phyloP scores from a whole-genome alignment of 2,329 filamentous ascomycete genomes.

The Sporothrix globosa region DNA sequence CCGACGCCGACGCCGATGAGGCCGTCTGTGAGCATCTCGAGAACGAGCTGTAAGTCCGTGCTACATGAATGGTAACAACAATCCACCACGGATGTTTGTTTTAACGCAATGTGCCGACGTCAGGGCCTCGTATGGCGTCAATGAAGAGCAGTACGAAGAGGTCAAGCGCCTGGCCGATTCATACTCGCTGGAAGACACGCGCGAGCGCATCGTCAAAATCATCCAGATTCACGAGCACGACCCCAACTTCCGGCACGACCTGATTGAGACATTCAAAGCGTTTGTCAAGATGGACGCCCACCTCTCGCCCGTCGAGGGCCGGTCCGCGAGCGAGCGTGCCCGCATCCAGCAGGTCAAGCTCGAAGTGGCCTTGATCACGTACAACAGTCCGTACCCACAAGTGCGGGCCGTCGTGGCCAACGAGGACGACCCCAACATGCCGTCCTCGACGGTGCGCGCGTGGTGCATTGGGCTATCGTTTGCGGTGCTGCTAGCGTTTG shows the following conservation, averaged over 20 bases:
- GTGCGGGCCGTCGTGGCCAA: conserved; percentile 3
- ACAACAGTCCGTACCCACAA: background rate
- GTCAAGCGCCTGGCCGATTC: conserved; percentile 31
- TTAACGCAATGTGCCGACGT: background rate
- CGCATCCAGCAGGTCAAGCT: background rate
- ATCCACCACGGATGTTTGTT: too few relatives aligned
- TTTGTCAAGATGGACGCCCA: conserved; percentile 41
- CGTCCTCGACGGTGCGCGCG: background rate
- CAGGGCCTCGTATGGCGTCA: conserved; percentile 26
- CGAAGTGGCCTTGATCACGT: background rate
- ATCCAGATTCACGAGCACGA: conserved; percentile 48
- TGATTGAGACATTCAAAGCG: conserved; percentile 47
- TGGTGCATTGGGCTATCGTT: background rate
- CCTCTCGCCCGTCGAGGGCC: background rate
- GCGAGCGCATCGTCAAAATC: conserved; percentile 16
- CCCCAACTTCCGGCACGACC: conserved; percentile 51
- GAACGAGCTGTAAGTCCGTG: conserved; percentile 24
- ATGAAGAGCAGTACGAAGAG: conserved; percentile 28
- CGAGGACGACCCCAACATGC: background rate
- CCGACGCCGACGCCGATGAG: conserved; percentile 10
- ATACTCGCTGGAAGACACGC: conserved; percentile 27
- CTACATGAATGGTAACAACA: background rate
- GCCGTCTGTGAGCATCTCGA: conserved; percentile 27
- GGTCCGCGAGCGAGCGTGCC: too few relatives aligned
- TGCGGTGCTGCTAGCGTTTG: conserved; percentile 7